Conservation (phyloP, 192 early-diverging fungal genomes). For the Gigaspora rosea region DNA sequence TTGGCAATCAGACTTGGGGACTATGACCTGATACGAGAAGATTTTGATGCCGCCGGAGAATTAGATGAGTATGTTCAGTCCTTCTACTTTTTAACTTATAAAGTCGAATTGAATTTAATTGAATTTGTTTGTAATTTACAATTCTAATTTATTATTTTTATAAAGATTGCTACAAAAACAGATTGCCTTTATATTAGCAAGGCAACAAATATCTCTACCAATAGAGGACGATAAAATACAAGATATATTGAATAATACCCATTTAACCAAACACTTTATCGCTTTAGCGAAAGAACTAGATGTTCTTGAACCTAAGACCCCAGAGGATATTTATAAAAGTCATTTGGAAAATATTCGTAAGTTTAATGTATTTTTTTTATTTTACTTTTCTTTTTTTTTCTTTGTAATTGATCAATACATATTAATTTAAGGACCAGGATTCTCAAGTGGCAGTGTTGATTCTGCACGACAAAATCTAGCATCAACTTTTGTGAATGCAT, state of each 20-base stretch:
- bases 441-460: constrained; percentile 71
- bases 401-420: not conserved
- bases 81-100: not conserved
- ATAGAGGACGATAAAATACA: constrained; percentile 83
- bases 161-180: constrained; percentile 85
- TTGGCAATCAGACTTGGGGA: constrained; percentile 87
- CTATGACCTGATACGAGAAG: constrained; percentile 77
- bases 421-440: constrained; percentile 56
- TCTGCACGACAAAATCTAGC: constrained; percentile 95
- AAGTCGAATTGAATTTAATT: not conserved
- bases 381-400: not conserved
- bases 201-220: constrained; percentile 81
- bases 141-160: constrained; percentile 10
- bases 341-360: constrained; percentile 89
- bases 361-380: constrained; percentile 18
- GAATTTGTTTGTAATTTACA: not conserved
- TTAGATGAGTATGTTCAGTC: constrained; percentile 61
- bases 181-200: constrained; percentile 90
- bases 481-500: constrained; percentile 98
- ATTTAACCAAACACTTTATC: constrained; percentile 85
- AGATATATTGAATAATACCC: constrained; percentile 88
- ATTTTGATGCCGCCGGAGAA: constrained; percentile 75
- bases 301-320: constrained; percentile 92
- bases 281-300: constrained; percentile 90
- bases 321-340: constrained; percentile 98